Evolutionary conservation across 2,329 filamentous ascomycete species (phyloP).

Genomic region (Hypoxylon sp.): DNA sequence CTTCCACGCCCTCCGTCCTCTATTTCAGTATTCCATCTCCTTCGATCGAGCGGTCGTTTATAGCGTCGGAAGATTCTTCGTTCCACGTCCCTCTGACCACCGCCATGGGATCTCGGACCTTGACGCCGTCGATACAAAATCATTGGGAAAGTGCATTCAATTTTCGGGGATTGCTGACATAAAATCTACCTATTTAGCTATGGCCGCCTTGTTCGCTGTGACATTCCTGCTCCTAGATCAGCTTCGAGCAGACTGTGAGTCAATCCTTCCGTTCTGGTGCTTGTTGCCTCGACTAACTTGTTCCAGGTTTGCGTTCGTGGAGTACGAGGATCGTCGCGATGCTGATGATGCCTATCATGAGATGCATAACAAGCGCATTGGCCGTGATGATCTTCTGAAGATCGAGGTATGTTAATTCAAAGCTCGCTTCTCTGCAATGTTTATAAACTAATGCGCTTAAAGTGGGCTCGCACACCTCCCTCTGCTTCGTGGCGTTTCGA

Average conservation of each 20-base stretch:
- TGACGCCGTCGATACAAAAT: constrained; percentile 45
- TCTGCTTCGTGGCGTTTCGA: constrained; percentile 99
- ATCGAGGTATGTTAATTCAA: constrained; percentile 76
- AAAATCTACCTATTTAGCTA: constrained; percentile 70
- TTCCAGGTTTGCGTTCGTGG: constrained; percentile 90
- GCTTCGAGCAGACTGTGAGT: constrained; percentile 95
- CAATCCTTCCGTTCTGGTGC: not conserved
- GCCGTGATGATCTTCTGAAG: constrained; percentile 93
- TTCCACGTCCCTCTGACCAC: constrained; percentile 49
- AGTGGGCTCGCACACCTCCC: constrained; percentile 98
- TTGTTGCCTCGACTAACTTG: constrained; percentile 16
- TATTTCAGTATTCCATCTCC: constrained; percentile 50
- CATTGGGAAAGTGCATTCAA: constrained; percentile 44
- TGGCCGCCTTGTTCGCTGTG: constrained; percentile 95
- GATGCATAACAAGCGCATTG: constrained; percentile 99
- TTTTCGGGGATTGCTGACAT: constrained; percentile 55
- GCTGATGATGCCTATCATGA: constrained; percentile 99
- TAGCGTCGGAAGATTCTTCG: constrained; percentile 46
- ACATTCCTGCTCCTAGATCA: constrained; percentile 95
- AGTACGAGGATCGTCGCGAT: constrained; percentile 98
- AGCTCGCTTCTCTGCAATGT: not conserved
- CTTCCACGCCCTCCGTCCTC: constrained; percentile 46
- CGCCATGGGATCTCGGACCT: constrained; percentile 47
- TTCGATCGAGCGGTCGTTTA: constrained; percentile 59
- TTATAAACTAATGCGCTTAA: constrained; percentile 28